Base-by-base conservation (phyloP, 202 grass and related monocot species). In the Setaria italica region DNA sequence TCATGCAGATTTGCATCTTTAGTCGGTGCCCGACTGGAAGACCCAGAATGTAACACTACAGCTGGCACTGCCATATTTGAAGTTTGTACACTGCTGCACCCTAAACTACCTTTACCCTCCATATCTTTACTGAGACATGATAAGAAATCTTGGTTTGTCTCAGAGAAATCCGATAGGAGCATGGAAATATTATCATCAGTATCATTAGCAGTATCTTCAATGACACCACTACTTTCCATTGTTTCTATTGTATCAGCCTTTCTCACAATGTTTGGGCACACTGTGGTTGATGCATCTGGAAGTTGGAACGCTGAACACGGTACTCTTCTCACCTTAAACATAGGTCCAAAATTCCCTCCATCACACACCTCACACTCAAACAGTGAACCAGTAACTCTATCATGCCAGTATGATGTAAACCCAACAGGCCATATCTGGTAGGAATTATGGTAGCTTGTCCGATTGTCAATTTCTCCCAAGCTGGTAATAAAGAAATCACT, bases 371-470 rank as follows among this genome's bases (percentile, higher is more conserved):
- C 92, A 78, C 94, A 96, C 80, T 99, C 97, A 92, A 99, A 99
- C 66, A 99, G 83, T 69, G 94, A 99, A 71, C 97, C 94, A 57
- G 97, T 99, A 89, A 94, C 56, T 90, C 84, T 96, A 70, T 97
- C 97, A 88, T 99, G 97, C 93, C 93, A 99, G 84, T 94, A 90
- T 15, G 97, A 96, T 33, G 49, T 92, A 94, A 97, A 99, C 79
- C 97, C 97, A 55, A 99, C 80, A 0, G 97, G 97, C 89, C 88
- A 94, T 89, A 99, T 99, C 77, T 97, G 92, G 51, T 84, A 79
- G 68, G 55, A 89, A 71, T 86, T 86, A 80, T 99, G 92, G 82
- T 96, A 99, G 77, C 90, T 86, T 76, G 82, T 67, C 56, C 89
- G 68, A 74, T 83, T 90, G 91, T 99, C 90, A 47, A 94, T 90